Base-by-base conservation (phyloP, 768 basidiomycete species). In the Hypsizygus marmoreus region DNA sequence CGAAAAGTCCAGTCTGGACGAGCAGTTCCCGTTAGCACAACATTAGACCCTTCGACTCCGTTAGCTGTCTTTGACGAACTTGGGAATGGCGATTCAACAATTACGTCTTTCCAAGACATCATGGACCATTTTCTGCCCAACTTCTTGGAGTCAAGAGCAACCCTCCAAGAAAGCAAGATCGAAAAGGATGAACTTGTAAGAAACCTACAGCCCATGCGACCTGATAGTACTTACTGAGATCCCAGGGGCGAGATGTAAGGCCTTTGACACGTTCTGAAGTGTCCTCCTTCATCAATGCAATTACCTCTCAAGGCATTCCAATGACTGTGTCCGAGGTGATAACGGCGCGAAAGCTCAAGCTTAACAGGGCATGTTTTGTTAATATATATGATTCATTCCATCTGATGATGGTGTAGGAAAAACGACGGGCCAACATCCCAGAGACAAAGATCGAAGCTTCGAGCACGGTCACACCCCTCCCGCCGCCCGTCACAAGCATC, bases 211-310 rank as follows among this genome's bases (percentile, higher is more conserved):
- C 20, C n/a, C 13, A 37, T 34, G 12, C 17, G 22, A n/a, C n/a
- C n/a, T 24, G 23, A 6, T 28, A 24, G 32, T 41, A 22, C 12
- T 12, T 12, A 28, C 36, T 25, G 12, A 39, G 10, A 4, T 40
- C 24, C 35, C 36, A 75, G 72, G 66, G 66, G 11, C 52, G 70
- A 49, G 47, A 41, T 10, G 50, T 76, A 25, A 67, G 76, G 19
- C 67, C 75, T 3, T 60, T 76, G 36, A 71, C 74, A 17, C 68
- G 67, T 28, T 67, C 69, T 16, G 78, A 79, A 47, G 51, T 67
- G 5, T 51, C 70, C 7, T 65, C 70, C 23, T 53, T 72, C 19
- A 49, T 73, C 50, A 53, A 64, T 19, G 38, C 47, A 9, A 40
- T 61, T 29, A 45, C 40, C 13, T 51, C 53, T 4, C 57, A 45